Evolutionary conservation across 352 stramenopile genomes (phyloP), one percentile per base, ranked within the genome.

Genomic region (Globisporangium rhizosaccharum): DNA sequence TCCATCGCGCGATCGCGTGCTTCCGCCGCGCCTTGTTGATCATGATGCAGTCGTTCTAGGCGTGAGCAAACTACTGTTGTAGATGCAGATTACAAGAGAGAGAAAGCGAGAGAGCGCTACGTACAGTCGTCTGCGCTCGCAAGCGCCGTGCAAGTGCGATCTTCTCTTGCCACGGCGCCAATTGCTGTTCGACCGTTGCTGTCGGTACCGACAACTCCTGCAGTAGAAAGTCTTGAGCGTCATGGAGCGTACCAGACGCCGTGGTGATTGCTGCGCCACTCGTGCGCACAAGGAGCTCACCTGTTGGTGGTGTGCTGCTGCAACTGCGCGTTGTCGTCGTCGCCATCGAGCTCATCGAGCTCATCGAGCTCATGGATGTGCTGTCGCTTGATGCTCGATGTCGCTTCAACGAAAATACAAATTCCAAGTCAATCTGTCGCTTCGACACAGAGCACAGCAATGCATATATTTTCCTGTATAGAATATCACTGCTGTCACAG

Each of bases 201-300:
- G 9, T 2, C 3, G 12, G 23, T 17, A 51, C 53, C 39, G 71
- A 50, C 46, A 82, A 36, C 28, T 67, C 65, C 12, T 55, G 25
- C 55, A 80, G 51, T 51, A 83, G 44, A 17, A 76, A 82, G 7
- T 67, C 67, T 1, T 54, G 56, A 7, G 57, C 64, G 6, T 66
- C 58, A 15, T 65, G 44, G 3, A 87, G 61, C 37, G 58, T 62
- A 18, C 66, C 71, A 9, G 65, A 47, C n/a, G 53, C 53, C 2
- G 54, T 46, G 46, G 49, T 68, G 26, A 76, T 68, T 46, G 25
- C 18, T 0, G 51, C n/a, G 6, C 56, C 55, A 39, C 63, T 66
- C 6, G 76, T 26, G 23, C 72, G 75, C 44, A 79, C 70, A 30
- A 80, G 82, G 53, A 86, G 44, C 53, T 85, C 75, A 17, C 73